Base-by-base conservation (phyloP, 1,284 basidiomycete species). In the Phylloporus sp. region DNA sequence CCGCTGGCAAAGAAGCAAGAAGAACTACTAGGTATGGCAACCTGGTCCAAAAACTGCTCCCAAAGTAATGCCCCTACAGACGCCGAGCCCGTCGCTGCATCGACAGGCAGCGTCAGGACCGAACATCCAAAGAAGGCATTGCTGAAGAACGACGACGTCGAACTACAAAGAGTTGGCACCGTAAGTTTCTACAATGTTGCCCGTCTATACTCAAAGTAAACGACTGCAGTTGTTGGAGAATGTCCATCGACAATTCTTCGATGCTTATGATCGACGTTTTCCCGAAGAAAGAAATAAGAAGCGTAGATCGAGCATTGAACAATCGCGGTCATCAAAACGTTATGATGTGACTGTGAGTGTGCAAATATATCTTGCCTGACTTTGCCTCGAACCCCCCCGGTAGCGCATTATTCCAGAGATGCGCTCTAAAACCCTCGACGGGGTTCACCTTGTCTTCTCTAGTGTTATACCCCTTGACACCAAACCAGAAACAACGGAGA, bases 1-100 rank as follows among this genome's bases (percentile, higher is more conserved):
- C n/a, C n/a, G n/a, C n/a, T 98, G 44, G 94, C 94, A 18, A 95
- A 92, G 81, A 90, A 91, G 77, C 94, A 97, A 75, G 91, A 95
- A 72, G 88, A 90, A 70, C 79, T 93, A 49, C 83, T 87, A 64
- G 86, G 79, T 62, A 76, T 74, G 28, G 78, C 63, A 68, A 77
- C 71, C 15, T 70, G 63, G 42, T 65, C 60, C 20, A 62, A 65
- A 32, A 47, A 2, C 6, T 17, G 10, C 10, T 37, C 26, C n/a
- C 13, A 5, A 32, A 31, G 10, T 64, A 31, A 73, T 50, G 59
- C 37, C 8, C 52, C 47, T 32, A 39, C 56, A 64, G 72, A 66
- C 44, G 50, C 61, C 6, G 72, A 64, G 44, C 63, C 57, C 26
- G 32, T 64, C 42, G 60, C 61, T 24, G 54, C 63, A 32, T 50